These are phyloP conservation scores for Tilletia walkeri DNA, from an alignment of 1,284 basidiomycete species.

Conservation along the genomic window DNA sequence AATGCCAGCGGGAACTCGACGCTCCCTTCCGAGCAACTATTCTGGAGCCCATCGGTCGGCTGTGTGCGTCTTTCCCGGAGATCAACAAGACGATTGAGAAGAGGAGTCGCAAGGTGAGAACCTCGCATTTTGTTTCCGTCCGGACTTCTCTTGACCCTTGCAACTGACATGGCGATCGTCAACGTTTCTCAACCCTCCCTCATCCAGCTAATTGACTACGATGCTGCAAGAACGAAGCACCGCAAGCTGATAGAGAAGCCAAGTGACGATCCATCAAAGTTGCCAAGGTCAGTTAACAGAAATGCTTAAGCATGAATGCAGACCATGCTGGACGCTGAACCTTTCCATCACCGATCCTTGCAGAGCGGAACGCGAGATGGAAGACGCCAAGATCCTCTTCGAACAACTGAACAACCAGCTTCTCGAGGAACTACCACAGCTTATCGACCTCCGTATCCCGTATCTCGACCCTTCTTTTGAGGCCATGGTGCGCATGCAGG, in stretches of 20 bases:
- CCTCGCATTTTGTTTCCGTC: not conserved
- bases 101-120: slow-evolving; percentile 85
- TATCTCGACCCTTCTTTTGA: slow-evolving; percentile 99
- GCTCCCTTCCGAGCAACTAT: slow-evolving; percentile 90
- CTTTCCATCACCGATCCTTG: not conserved
- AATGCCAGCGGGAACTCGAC: slow-evolving; percentile 82
- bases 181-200: not conserved
- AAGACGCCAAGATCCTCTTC: slow-evolving; percentile 89
- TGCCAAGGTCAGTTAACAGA: slow-evolving; percentile 68
- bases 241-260: slow-evolving; percentile 89
- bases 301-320: not conserved
- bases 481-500: slow-evolving; percentile 92
- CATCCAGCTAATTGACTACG: slow-evolving; percentile 84
- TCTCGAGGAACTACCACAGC: slow-evolving; percentile 81
- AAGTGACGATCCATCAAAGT: slow-evolving; percentile 83
- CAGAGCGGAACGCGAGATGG: slow-evolving; percentile 88
- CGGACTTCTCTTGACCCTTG: slow-evolving; percentile 7
- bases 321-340: not conserved
- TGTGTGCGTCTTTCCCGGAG: slow-evolving; percentile 89
- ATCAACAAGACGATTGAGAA: slow-evolving; percentile 93
- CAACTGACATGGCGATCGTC: too few relatives aligned
- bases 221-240: slow-evolving; percentile 72
- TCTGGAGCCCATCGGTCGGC: slow-evolving; percentile 86
- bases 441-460: slow-evolving; percentile 90
- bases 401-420: slow-evolving; percentile 89